Base-by-base conservation (phyloP, 306 rosid genomes). In the Begonia peltatifolia region DNA sequence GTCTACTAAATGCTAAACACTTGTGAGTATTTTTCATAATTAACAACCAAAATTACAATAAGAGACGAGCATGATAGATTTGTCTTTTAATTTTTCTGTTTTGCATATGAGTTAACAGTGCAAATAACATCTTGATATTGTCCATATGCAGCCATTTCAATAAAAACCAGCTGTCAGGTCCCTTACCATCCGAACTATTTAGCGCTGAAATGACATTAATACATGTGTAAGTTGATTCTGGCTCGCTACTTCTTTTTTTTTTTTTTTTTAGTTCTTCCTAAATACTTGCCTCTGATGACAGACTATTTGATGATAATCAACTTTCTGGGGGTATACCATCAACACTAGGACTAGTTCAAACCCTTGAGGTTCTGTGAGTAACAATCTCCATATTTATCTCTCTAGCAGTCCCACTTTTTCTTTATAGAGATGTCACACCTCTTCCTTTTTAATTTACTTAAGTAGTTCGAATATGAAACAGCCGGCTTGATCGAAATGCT, bases 331-430 rank as follows among this genome's bases (percentile, higher is more conserved):
- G n/a, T 50, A 72, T 84, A 47, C 97, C 97, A 20, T 60, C 76
- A 12, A 71, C 97, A 52, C 8, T 89, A 50, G 84, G 82, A 63
- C 79, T 70, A 57, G 89, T 89, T 64, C 67, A 68, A 66, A 82
- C 79, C 50, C 81, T 89, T 22, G 89, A 89, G 67, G 89, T 85
- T 77, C 87, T 89, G 97, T 89, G 78, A 84, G 95, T 82, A 64
- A 53, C 62, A 55, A 12, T 52, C 42, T 54, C n/a, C 2, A 54
- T n/a, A 8, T 11, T 13, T 13, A 48, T 2, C 49, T 15, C 20
- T 48, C 18, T 13, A 48, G 16, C 54, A 58, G 35, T 49, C 11
- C 20, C 9, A 13, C 20, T 48, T 48, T 46, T 46, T 14, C 20
- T 48, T 65, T 46, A 58, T 15, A 60, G 30, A 12, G 5, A 16